A percentile compares a stretch with the other conserved stretches of the same genome.
Evolutionary conservation across 2,329 filamentous ascomycete species (phyloP).

Genomic region (Stagonosporopsis chrysanthemi): DNA sequence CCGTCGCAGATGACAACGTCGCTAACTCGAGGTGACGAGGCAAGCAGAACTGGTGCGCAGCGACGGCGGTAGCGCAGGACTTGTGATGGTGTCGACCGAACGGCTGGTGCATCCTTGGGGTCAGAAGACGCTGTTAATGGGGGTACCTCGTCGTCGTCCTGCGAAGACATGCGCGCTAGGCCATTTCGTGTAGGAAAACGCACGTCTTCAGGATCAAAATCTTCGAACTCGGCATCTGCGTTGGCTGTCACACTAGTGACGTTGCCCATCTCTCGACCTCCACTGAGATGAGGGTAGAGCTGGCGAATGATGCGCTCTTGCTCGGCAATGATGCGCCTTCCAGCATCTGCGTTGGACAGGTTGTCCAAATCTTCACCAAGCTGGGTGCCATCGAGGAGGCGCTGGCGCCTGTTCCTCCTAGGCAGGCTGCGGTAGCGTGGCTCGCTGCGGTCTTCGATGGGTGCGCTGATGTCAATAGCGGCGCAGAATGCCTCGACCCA

Average conservation of each 20-base stretch:
- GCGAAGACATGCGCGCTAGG: slow-evolving; percentile 27
- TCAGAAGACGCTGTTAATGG: slow-evolving; percentile 33
- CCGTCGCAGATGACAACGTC: slow-evolving; percentile 55
- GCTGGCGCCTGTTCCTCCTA: slow-evolving; percentile 50
- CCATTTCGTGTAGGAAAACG: slow-evolving; percentile 41
- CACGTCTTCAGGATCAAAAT: slow-evolving; percentile 50
- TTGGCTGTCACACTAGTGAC: slow-evolving; percentile 21
- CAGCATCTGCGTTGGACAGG: slow-evolving; percentile 39
- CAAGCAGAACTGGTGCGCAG: slow-evolving; percentile 56
- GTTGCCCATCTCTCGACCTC: slow-evolving; percentile 16
- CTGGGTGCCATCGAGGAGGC: slow-evolving; percentile 43
- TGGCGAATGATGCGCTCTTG: slow-evolving; percentile 58
- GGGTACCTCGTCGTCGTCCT: slow-evolving; percentile 32
- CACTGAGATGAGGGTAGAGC: slow-evolving; percentile 55
- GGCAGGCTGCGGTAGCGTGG: slow-evolving; percentile 57
- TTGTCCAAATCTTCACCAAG: slow-evolving; percentile 45
- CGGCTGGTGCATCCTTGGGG: slow-evolving; percentile 43
- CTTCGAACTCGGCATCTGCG: slow-evolving; percentile 45
- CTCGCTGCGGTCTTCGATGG: slow-evolving; percentile 71
- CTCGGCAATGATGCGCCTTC: slow-evolving; percentile 54
- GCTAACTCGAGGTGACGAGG: slow-evolving; percentile 54
- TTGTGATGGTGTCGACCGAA: slow-evolving; percentile 46
- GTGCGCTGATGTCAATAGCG: slow-evolving; percentile 74
- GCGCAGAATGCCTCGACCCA: slow-evolving; percentile 73
- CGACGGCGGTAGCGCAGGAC: slow-evolving; percentile 56